Evolutionary conservation across 805 yeast genomes (phyloP).

Genomic region (Wickerhamomyces hampshirensis): DNA sequence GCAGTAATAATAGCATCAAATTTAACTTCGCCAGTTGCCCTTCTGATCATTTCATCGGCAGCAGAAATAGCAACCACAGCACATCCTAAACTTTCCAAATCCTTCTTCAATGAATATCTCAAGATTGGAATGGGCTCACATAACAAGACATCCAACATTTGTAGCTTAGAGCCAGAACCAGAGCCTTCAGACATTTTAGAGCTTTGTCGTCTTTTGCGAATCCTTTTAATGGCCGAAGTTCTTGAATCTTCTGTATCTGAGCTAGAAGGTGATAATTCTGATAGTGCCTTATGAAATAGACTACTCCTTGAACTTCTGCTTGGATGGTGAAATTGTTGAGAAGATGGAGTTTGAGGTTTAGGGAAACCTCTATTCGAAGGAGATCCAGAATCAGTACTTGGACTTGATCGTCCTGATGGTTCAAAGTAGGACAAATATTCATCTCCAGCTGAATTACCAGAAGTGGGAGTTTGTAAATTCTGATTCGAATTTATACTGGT

Average conservation of each 20-base stretch:
- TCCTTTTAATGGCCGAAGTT: slow-evolving; percentile 45
- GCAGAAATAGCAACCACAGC: slow-evolving; percentile 70
- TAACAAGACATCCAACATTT: slow-evolving; percentile 59
- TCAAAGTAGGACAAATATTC: slow-evolving; percentile 23
- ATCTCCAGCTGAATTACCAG: slow-evolving; percentile 29
- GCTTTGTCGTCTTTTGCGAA: slow-evolving; percentile 51
- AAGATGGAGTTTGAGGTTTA: slow-evolving; percentile 21
- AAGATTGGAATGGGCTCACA: slow-evolving; percentile 88
- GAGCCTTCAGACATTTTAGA: slow-evolving; percentile 30
- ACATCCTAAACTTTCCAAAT: slow-evolving; percentile 69
- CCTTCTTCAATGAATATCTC: slow-evolving; percentile 58
- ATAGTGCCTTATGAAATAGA: slow-evolving; percentile 22
- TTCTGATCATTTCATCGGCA: slow-evolving; percentile 78
- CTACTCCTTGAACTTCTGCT: slow-evolving; percentile 18
- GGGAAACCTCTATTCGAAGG: slow-evolving; percentile 17
- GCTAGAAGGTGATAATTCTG: slow-evolving; percentile 44
- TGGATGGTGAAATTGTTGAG: slow-evolving; percentile 9
- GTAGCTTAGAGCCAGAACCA: slow-evolving; percentile 17
- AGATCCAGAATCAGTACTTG: slow-evolving; percentile 28
- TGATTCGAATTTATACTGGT: slow-evolving; percentile 17
- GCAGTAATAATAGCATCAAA: slow-evolving; percentile 84
- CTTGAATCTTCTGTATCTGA: slow-evolving; percentile 64
- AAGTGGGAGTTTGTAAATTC: slow-evolving; percentile 15
- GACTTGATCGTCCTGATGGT: slow-evolving; percentile 30
- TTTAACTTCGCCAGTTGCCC: slow-evolving; percentile 77